Base-by-base conservation (phyloP, 495 filamentous ascomycete genomes). In the Choiromyces venosus region DNA sequence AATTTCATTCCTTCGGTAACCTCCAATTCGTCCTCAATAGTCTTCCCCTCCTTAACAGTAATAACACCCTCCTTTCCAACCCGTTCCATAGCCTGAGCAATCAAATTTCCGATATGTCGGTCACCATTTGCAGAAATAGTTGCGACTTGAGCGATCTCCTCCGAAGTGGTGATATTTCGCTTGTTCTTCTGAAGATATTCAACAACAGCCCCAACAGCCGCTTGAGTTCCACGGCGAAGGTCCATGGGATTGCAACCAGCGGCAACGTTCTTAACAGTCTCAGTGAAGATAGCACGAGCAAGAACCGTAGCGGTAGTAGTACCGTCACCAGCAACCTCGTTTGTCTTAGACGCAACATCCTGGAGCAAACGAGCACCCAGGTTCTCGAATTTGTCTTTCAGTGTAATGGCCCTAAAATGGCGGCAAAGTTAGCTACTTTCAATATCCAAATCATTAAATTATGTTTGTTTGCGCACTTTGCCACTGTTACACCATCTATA, bases 221-320 rank as follows among this genome's bases (percentile, higher is more conserved):
- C 92, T 86, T 99, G 95, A 76, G 94, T 97, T 82, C 95, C 95
- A 78, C 95, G 89, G 82, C 95, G 89, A 76, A 99, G 89, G 83
- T 99, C 95, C 95, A 99, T 99, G 73, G 95, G 95, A 87, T 98
- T 99, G 91, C 96, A 99, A 77, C 95, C 95, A 72, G 95, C 96
- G 76, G 95, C 95, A 77, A 99, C 95, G 84, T 99, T 99, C 90
- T 98, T 98, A 82, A 98, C 95, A 65, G 94, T 97, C 88, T 98
- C 96, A 83, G 95, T 95, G 88, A 99, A 99, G 86, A 99, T 99
- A 82, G 94, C 93, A 79, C 94, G 93, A 79, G 93, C 96, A 68
- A 99, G 91, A 80, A 97, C 94, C 71, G 95, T 99, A 75, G 95
- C 95, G 71, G 93, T 97, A 73, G 95, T 99, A 75, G 95, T 99